Evolutionary conservation across 306 rosid species (phyloP), one percentile per base, ranked within the genome.

Genomic region (Sicyos baderoa): DNA sequence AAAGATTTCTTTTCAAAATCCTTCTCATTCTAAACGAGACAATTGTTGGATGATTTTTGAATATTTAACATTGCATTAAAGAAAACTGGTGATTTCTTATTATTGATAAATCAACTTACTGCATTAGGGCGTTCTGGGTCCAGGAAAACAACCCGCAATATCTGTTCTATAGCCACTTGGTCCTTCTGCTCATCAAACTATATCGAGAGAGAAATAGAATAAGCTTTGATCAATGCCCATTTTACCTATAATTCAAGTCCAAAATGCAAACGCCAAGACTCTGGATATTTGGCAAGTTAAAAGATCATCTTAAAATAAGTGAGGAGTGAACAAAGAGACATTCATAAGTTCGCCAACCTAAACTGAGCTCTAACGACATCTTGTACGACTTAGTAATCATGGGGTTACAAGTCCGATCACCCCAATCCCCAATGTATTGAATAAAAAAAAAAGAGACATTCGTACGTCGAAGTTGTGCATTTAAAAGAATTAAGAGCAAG

Each of bases 161-260:
- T 85, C 85, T 89, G 95, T 77, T 93, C 98, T 62, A 89, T 67
- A 21, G 96, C 82, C 52, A 88, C 96, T 83, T 86, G 95, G 25
- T 89, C 96, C 82, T 86, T 89, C 78, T 83, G 98, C 85, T 93
- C 98, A 75, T 93, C 98, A 76, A 89, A 89, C 98, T 92, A 79
- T 54, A 48, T 42, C 83, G 72, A 76, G 23, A 60, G 29, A 27
- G 67, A 72, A 70, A 47, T 74, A 29, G 17, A 72, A 8, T 8
- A 35, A 61, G 5, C 4, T 35, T 61, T 35, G 13, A 59, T 51
- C 42, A 72, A 22, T 69, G 15, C 45, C 27, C 44, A 15, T 62
- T 62, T 62, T 17, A 40, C 68, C 48, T 18, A 21, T 32, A 40
- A 6, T 16, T 16, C 17, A n/a, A 62, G 68, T 8, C 68, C n/a